These are phyloP conservation scores for Populus deltoides DNA, from an alignment of 345 rosid genomes.

Conservation along the genomic window DNA sequence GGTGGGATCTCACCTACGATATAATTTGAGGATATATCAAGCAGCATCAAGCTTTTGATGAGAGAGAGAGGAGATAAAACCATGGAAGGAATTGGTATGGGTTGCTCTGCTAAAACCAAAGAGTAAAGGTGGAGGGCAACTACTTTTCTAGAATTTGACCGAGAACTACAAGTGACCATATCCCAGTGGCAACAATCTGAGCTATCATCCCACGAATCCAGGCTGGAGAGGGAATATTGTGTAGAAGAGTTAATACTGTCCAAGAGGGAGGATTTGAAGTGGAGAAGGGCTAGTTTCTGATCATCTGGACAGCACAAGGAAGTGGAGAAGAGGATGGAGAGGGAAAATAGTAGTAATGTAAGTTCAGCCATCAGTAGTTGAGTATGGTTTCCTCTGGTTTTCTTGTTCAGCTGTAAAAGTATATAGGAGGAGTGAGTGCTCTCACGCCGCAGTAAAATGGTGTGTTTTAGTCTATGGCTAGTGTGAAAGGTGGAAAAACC, in stretches of 20 bases:
- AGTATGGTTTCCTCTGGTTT: too few species aligned
- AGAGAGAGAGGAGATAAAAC: conserved; percentile 26
- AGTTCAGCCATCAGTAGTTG: not conserved
- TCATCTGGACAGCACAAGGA: conserved; percentile 22
- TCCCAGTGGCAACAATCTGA: conserved; percentile 38
- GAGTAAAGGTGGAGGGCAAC: conserved; percentile 18
- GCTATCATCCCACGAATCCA: conserved; percentile 27
- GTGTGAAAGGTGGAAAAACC: too few species aligned
- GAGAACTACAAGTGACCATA: conserved; percentile 20
- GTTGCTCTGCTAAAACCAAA: not conserved
- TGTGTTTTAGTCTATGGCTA: too few species aligned
- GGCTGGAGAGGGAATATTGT: conserved; percentile 15
- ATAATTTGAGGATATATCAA: conserved; percentile 26
- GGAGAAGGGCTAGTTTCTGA: conserved; percentile 38
- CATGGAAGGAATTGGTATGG: conserved; percentile 13
- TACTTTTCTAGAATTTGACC: conserved; percentile 7
- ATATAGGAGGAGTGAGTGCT: too few species aligned
- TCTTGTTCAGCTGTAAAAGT: too few species aligned
- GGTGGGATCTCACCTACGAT: conserved; percentile 24
- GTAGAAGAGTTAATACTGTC: conserved; percentile 11
- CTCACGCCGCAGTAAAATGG: too few species aligned
- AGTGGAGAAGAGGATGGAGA: conserved; percentile 15
- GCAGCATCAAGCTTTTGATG: conserved; percentile 18
- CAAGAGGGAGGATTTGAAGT: conserved; percentile 25
- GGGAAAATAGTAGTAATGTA: not conserved